Evolutionary conservation across 306 rosid species (phyloP).

Genomic region (Trichosanthes cucumerina): DNA sequence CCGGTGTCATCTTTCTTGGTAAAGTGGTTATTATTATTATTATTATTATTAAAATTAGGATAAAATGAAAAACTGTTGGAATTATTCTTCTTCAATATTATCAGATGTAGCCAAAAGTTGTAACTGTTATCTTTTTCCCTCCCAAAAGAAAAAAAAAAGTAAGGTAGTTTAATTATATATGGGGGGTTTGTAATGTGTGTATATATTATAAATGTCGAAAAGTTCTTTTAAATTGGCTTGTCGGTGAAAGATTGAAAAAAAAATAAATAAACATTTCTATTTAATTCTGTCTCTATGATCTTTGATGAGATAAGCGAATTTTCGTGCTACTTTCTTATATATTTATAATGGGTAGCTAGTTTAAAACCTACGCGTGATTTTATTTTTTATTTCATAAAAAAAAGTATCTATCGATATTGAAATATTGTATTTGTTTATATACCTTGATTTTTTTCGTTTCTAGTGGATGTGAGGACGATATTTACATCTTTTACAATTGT

Average conservation of each 20-base stretch:
- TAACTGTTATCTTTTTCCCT: not conserved
- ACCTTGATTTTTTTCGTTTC: no score
- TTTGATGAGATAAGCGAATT: no score
- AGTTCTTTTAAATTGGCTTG: not conserved
- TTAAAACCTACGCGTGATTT: no score
- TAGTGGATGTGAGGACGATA: no score
- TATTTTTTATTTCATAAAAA: no score
- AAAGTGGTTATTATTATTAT: not conserved
- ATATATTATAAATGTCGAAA: not conserved
- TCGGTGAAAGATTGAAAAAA: not conserved
- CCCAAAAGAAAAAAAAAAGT: not conserved
- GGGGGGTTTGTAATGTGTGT: not conserved
- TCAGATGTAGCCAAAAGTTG: not conserved
- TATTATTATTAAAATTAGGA: not conserved
- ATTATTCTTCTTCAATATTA: not conserved
- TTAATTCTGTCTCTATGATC: no score
- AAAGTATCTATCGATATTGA: no score
- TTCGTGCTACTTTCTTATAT: not conserved
- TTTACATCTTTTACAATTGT: no score
- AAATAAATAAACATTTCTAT: no score
- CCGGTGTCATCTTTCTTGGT: constrained; percentile 6
- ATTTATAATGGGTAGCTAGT: no score
- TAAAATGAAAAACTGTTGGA: not conserved
- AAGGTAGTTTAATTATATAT: not conserved
- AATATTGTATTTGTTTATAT: no score